phyloP scores from a whole-genome alignment of 169 alveolate genomes.

The Eimeria praecox region DNA sequence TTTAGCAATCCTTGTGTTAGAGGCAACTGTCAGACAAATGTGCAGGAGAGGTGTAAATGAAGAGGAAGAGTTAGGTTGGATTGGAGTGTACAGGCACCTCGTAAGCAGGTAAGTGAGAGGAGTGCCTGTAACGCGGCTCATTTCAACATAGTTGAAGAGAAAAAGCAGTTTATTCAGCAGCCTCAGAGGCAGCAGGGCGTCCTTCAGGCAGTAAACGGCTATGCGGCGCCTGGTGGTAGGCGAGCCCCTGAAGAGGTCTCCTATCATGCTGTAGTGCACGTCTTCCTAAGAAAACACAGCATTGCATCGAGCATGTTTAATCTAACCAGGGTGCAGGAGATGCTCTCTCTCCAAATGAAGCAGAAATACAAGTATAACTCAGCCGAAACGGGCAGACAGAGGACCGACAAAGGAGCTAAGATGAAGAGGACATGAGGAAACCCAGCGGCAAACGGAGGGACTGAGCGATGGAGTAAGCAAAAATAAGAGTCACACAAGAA shows the following conservation, averaged over 20 bases:
- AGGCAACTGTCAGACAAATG: neutral
- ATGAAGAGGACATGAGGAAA: no score
- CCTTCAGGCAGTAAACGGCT: slow-evolving; percentile 99
- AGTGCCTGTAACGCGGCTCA: slow-evolving; percentile 99
- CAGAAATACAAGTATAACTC: no score
- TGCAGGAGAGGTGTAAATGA: neutral
- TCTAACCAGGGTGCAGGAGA: no score
- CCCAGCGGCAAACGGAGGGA: no score
- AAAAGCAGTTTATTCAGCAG: slow-evolving; percentile 97
- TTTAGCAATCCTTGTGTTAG: neutral
- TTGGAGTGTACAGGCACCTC: slow-evolving; percentile 34
- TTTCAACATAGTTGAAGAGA: slow-evolving; percentile 98
- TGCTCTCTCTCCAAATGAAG: no score
- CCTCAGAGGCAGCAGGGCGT: slow-evolving; percentile 97
- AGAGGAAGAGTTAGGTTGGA: neutral
- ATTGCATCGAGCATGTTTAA: no score
- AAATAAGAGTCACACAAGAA: neutral
- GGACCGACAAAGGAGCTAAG: no score
- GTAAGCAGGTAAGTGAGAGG: slow-evolving; percentile 95
- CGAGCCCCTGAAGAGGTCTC: slow-evolving; percentile 95
- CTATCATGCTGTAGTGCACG: slow-evolving; percentile 98
- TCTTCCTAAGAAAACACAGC: slow-evolving; percentile 95
- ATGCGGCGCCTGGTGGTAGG: slow-evolving; percentile 98
- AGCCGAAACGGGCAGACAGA: no score
- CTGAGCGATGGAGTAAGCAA: no score